Evolutionary conservation across 78 protist species (phyloP).

Genomic region (Cavenderia fasciculata): DNA sequence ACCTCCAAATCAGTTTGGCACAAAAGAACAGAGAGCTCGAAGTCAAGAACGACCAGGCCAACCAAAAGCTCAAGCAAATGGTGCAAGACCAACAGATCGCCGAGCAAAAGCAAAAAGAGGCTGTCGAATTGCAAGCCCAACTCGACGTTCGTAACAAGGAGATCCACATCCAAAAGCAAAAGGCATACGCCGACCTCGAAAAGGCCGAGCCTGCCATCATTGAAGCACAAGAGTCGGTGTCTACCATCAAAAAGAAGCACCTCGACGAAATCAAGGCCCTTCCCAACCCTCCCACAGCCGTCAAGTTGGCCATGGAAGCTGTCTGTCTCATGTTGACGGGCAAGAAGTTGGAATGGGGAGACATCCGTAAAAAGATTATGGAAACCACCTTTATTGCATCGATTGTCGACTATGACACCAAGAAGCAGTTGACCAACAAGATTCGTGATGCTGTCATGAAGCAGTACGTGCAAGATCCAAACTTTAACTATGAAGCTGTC

Average conservation of each 20-base stretch:
- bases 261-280: slow-evolving; percentile 89
- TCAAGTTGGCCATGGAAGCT: slow-evolving; percentile 89
- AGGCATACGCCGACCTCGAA: slow-evolving; percentile 85
- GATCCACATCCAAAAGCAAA: slow-evolving; percentile 44
- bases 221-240: slow-evolving; percentile 88
- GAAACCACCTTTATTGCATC: slow-evolving; percentile 86
- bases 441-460: slow-evolving; percentile 39
- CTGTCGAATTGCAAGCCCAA: slow-evolving; percentile 58
- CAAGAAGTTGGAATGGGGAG: slow-evolving; percentile 89
- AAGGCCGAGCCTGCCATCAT: slow-evolving; percentile 91
- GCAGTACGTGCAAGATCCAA: slow-evolving; percentile 78
- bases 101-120: slow-evolving; percentile 72
- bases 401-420: slow-evolving; percentile 89
- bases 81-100: slow-evolving; percentile 86
- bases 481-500: slow-evolving; percentile 85
- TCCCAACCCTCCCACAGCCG: slow-evolving; percentile 90
- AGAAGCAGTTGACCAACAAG: slow-evolving; percentile 46
- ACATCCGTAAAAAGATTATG: slow-evolving; percentile 79
- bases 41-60: slow-evolving; percentile 85
- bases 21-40: slow-evolving; percentile 83
- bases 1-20: slow-evolving; percentile 78
- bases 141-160: slow-evolving; percentile 77
- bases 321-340: slow-evolving; percentile 85
- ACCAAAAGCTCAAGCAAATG: slow-evolving; percentile 90
- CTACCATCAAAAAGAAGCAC: slow-evolving; percentile 83